Evolutionary conservation across 139 green algal species (phyloP).

Genomic region (Tetraselmis chui): DNA sequence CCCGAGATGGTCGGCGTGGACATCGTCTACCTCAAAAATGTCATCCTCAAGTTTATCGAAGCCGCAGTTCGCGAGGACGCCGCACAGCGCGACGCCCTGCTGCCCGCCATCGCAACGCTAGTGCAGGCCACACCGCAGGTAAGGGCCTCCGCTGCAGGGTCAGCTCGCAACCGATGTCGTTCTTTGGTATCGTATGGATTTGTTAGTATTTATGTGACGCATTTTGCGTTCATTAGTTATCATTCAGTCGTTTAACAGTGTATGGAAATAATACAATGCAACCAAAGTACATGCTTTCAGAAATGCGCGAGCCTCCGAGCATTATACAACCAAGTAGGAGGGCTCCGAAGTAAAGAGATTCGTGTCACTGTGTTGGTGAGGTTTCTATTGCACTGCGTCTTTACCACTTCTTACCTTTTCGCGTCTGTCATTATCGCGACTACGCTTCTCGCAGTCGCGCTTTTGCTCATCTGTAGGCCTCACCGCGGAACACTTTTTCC

Average conservation of each 20-base stretch:
- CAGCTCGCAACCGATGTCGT: background rate
- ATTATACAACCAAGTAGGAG: too few species aligned
- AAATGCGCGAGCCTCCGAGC: background rate
- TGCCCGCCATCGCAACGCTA: conserved; percentile 54
- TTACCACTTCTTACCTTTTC: too few species aligned
- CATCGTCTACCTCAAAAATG: conserved; percentile 62
- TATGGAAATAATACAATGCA: background rate
- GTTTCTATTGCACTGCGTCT: too few species aligned
- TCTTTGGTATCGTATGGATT: background rate
- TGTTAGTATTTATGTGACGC: background rate
- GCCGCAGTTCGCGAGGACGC: conserved; percentile 10
- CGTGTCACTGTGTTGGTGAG: too few species aligned
- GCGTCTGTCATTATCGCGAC: too few species aligned
- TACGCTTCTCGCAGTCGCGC: too few species aligned
- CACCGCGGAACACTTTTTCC: too few species aligned
- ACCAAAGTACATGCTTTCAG: background rate
- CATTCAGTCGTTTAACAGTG: background rate
- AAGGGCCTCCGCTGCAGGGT: background rate
- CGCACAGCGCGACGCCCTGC: conserved; percentile 42
- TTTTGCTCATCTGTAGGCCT: too few species aligned
- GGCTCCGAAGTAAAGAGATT: too few species aligned
- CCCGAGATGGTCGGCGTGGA: conserved; percentile 31
- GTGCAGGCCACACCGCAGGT: conserved; percentile 37
- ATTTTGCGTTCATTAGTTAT: background rate
- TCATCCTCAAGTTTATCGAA: conserved; percentile 64